Base-by-base conservation (phyloP, 2,329 filamentous ascomycete genomes). In the Polychaeton citri region DNA sequence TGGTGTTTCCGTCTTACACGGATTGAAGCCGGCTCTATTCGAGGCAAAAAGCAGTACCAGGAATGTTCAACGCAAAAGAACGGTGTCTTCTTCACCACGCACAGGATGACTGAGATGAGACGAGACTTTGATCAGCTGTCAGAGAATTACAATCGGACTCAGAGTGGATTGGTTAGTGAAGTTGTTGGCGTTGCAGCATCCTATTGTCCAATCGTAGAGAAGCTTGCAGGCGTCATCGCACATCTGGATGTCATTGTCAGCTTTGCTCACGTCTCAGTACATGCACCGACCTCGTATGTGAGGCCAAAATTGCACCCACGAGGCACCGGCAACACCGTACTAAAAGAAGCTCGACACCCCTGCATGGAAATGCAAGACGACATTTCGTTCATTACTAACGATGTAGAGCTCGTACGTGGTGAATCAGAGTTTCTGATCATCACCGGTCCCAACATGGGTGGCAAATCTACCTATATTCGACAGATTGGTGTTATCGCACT, bases 341-440 rank as follows among this genome's bases (percentile, higher is more conserved):
- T 98, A n/a, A 82, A 79, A 45, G 92, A 94, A 62, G 85, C 90
- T 2, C 81, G 92, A 8, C 90, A 98, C 54, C 92, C 92, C 0
- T 98, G 90, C 55, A 83, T 98, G 75, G 90, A 98, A 58, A 87
- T 95, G 74, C 90, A 98, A 61, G 92, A 98, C 51, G 90, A 98
- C 52, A 79, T 98, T 30, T 87, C 88, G 43, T 98, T 98, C 64
- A 98, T 98, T 60, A 95, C 88, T 38, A 98, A 98, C 57, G 88
- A 98, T 49, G 84, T 96, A 16, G 76, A 78, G 36, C 74, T 98
- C 24, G 69, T 74, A 4, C 78, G 86, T 6, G 78, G 79, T 38
- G 69, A 74, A 33, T 93, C 85, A 0, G 86, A 88, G 3, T 96
- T 98, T 61, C 70, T 95, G 26, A 88, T 95, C 63, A 95, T 96